phyloP scores from a whole-genome alignment of 768 basidiomycete species.

The Russula sp. region DNA sequence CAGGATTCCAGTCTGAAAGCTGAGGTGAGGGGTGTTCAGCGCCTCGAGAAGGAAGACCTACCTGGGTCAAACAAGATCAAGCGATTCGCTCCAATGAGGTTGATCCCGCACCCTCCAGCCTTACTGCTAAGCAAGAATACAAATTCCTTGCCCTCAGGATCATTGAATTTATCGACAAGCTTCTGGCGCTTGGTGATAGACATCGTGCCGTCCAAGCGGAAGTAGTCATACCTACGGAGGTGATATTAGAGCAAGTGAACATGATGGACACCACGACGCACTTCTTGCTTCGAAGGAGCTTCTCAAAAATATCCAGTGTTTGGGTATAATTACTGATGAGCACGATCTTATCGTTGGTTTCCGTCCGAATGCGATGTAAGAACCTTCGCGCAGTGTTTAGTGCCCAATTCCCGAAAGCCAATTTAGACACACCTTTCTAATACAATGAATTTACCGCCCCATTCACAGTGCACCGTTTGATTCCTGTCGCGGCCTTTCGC shows the following conservation, averaged over 20 bases:
- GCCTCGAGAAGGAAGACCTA: slow-evolving; percentile 30
- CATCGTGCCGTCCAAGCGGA: slow-evolving; percentile 95
- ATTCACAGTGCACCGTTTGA: slow-evolving; percentile 61
- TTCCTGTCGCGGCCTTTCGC: slow-evolving; percentile 41
- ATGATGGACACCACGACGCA: slow-evolving; percentile 30
- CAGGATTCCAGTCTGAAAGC: slow-evolving; percentile 88
- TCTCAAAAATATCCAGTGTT: slow-evolving; percentile 90
- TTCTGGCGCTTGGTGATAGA: slow-evolving; percentile 88
- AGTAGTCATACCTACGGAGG: slow-evolving; percentile 71
- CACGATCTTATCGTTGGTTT: slow-evolving; percentile 92
- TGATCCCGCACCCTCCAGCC: slow-evolving; percentile 95
- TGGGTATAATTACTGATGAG: slow-evolving; percentile 96
- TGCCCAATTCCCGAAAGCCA: neutral
- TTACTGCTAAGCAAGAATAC: slow-evolving; percentile 92
- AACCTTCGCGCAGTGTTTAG: slow-evolving; percentile 47
- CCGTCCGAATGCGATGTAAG: slow-evolving; percentile 70
- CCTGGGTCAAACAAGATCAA: slow-evolving; percentile 95
- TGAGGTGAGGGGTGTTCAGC: neutral
- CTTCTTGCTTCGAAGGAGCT: slow-evolving; percentile 81
- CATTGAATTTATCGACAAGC: slow-evolving; percentile 93
- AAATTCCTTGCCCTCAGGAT: slow-evolving; percentile 90
- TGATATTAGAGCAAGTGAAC: slow-evolving; percentile 11
- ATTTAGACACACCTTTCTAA: slow-evolving; percentile 67
- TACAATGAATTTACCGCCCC: slow-evolving; percentile 89
- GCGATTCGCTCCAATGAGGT: slow-evolving; percentile 92